Evolutionary conservation across 805 yeast species (phyloP), one percentile per base, ranked within the genome.

Genomic region (Isabelozyma pseudorhagii): DNA sequence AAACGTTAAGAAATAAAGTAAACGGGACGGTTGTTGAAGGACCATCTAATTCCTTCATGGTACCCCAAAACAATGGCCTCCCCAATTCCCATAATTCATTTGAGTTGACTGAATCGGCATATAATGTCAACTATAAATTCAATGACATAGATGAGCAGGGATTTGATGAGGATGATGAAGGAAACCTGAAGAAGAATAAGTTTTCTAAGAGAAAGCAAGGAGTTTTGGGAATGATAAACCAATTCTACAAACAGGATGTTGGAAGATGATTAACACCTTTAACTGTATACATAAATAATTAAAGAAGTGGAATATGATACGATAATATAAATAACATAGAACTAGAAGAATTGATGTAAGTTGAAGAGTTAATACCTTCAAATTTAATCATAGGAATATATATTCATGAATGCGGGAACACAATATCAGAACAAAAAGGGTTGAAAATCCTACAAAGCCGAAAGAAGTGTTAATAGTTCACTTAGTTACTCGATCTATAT

Each of bases 221-320:
- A 0, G 94, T 83, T n/a, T 71, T 84, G 41, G 96, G 94, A 1
- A 75, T 91, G 69, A 75, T 91, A 44, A 89, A 89, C 62, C 91
- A 89, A 60, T 85, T 89, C 52, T 89, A 89, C 62, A 84, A 77
- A 54, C 80, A 77, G 42, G 78, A 73, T 52, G 50, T 65, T 9
- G 68, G 64, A 18, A 54, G 64, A 10, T 66, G 48, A 47, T 38
- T 1, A 13, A n/a, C 36, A 9, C 5, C 36, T 13, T 15, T 15
- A 15, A 15, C 17, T 21, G 25, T 21, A 21, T 21, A 21, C 2
- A 21, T 4, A 21, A 21, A 21, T 21, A 21, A 6, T 21, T 6
- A 2, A 21, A 6, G 25, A 21, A 21, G 25, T 21, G 25, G 25
- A 21, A 21, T 21, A 21, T 21, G 25, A 21, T 21, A 21, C 25